Conservation (phyloP, 2,329 filamentous ascomycete genomes). For the Cytospora chrysosperma region DNA sequence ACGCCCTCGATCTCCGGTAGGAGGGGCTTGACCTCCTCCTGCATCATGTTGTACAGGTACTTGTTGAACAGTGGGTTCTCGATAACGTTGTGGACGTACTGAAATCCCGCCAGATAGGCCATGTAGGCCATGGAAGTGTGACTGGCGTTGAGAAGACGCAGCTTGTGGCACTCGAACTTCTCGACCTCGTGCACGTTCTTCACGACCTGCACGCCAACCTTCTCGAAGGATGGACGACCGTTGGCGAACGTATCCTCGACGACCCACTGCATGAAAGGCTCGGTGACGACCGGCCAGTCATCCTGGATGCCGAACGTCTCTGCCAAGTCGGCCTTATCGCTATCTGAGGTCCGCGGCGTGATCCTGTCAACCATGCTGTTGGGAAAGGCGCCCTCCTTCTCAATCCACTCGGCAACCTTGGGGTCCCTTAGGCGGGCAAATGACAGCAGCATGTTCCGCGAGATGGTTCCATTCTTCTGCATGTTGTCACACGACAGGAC, state of each 20-base stretch:
- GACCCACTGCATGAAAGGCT: conserved; percentile 58
- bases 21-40: conserved; percentile 52
- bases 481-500: conserved; percentile 57
- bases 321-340: conserved; percentile 45
- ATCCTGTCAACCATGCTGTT: conserved; percentile 58
- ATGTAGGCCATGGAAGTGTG: conserved; percentile 54
- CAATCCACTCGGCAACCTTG: conserved; percentile 49
- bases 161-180: conserved; percentile 57
- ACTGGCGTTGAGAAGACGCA: conserved; percentile 52
- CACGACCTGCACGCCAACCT: conserved; percentile 53
- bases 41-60: conserved; percentile 55
- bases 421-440: conserved; percentile 49
- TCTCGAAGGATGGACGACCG: conserved; percentile 51
- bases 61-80: conserved; percentile 46
- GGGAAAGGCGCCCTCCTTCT: conserved; percentile 48
- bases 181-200: conserved; percentile 51
- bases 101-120: conserved; percentile 51
- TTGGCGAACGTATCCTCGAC: conserved; percentile 52
- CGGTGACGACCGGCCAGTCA: conserved; percentile 53
- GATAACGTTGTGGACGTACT: conserved; percentile 56
- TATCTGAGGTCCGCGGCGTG: conserved; percentile 47
- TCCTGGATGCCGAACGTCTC: conserved; percentile 48
- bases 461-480: conserved; percentile 56
- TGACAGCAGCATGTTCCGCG: conserved; percentile 49
- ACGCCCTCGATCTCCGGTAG: conserved; percentile 50